These are phyloP conservation scores for Cucumis cinereus DNA, from an alignment of 306 rosid genomes.

Conservation along the genomic window DNA sequence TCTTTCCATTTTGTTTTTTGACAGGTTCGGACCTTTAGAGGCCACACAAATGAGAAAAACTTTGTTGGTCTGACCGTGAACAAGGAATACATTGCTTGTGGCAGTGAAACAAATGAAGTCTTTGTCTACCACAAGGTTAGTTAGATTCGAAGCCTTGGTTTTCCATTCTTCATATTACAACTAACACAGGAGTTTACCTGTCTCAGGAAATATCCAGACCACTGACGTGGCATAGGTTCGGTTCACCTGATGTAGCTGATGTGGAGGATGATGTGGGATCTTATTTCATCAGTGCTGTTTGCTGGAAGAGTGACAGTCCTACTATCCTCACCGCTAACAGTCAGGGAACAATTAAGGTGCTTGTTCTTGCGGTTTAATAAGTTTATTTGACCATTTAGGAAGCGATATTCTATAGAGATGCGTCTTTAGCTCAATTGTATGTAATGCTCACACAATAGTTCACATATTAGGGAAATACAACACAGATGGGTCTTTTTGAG, in stretches of 20 bases:
- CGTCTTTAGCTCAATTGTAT: background rate
- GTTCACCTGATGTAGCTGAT: constrained; percentile 59
- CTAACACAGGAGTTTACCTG: constrained; percentile 11
- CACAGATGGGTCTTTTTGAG: background rate
- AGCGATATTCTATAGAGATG: background rate
- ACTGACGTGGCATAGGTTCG: constrained; percentile 75
- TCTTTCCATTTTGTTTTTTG: background rate
- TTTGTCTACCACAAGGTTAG: constrained; percentile 93
- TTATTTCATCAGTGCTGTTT: constrained; percentile 90
- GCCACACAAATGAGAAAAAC: constrained; percentile 93
- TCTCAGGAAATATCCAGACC: constrained; percentile 85
- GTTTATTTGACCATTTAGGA: background rate
- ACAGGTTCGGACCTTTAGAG: constrained; percentile 81
- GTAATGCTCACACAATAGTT: background rate
- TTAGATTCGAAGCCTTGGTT: background rate
- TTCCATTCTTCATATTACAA: background rate
- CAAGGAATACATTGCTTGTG: constrained; percentile 82
- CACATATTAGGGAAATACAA: constrained; percentile 1
- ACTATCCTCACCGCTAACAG: constrained; percentile 93
- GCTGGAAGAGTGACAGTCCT: constrained; percentile 95
- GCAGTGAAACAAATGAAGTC: constrained; percentile 95
- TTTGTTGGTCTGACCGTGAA: constrained; percentile 91
- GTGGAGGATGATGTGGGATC: constrained; percentile 72
- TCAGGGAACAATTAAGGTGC: constrained; percentile 89
- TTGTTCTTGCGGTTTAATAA: constrained; percentile 73